Percentiles rank a stretch among this genome's conserved stretches.
These are phyloP conservation scores for Didymella lethalis DNA, from an alignment of 2,329 filamentous ascomycete species.

Conservation along the genomic window DNA sequence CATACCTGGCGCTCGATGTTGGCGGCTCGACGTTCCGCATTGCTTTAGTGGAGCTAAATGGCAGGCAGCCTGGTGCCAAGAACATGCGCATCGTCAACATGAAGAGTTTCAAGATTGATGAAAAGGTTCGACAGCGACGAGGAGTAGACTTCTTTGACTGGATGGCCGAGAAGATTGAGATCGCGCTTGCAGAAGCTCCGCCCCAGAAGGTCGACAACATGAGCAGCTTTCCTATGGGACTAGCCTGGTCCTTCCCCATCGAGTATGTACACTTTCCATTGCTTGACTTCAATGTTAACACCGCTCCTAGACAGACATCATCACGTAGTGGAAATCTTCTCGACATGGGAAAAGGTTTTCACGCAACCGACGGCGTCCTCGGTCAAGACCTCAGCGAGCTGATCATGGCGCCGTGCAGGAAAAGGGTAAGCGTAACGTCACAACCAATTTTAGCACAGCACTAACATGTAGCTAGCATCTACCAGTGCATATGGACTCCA, in stretches of 20 bases:
- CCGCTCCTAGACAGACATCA: conserved; percentile 61
- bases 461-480: conserved; percentile 51
- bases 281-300: conserved; percentile 24
- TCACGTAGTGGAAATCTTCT: conserved; percentile 64
- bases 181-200: conserved; percentile 57
- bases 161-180: conserved; percentile 68
- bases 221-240: conserved; percentile 62
- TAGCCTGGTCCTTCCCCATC: conserved; percentile 73
- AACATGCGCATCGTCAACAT: conserved; percentile 64
- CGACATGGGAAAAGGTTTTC: conserved; percentile 72
- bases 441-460: conserved; percentile 7
- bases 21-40: conserved; percentile 72
- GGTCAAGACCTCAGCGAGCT: conserved; percentile 67
- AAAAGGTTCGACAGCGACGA: conserved; percentile 61
- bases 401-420: conserved; percentile 65
- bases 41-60: conserved; percentile 65
- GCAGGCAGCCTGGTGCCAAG: conserved; percentile 54
- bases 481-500: conserved; percentile 67
- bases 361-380: conserved; percentile 65
- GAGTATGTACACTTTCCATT: conserved; percentile 52
- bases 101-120: conserved; percentile 64
- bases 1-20: conserved; percentile 69
- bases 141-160: conserved; percentile 70
- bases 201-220: conserved; percentile 49
- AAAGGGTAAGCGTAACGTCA: conserved; percentile 48